Evolutionary conservation across 2,329 filamentous ascomycete species (phyloP), one percentile per base, ranked within the genome.

Genomic region (Pezicula neosporulosa): DNA sequence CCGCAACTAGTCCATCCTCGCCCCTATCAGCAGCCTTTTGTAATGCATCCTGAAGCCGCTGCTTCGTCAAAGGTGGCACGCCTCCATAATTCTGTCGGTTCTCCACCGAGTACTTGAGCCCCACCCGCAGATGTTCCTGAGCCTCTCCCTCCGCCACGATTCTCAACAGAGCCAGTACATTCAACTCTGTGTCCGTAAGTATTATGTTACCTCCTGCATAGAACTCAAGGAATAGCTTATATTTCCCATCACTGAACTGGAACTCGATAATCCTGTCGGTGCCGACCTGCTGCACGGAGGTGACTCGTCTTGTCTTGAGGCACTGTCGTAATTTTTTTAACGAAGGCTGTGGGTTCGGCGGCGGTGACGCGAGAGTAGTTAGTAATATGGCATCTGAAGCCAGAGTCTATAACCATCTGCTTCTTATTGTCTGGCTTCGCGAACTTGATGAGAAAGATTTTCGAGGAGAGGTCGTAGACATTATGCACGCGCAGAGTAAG

Each of bases 161-260:
- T 50, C 94, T 83, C 59, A 94, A 75, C 18, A 99, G 72, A 0
- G 88, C 84, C 35, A 97, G 68, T 50, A 97, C 92, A 56, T 87
- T 94, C 48, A 92, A 75, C 21, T 95, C 86, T 47, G 78, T 80
- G 66, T 97, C 91, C 3, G 94, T 96, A 48, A 99, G 77, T 55
- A 99, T 90, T 54, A 99, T 86, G 66, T 99, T 99, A 43, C 94
- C 94, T 48, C 89, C 89, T 1, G 94, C 93, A 67, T 96, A 99
- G 73, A 99, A 99, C 71, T 99, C 94, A 27, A 99, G 75, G 66
- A 90, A 97, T 19, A 99, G 70, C 39, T 87, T 80, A 66, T 95
- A 97, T 60, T 86, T 80, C 10, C 94, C 94, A 74, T 97, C 91
- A 61, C 89, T 95, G 67, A 99, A 97, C 62, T 88, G 81, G 49